Evolutionary conservation across 2,329 filamentous ascomycete species (phyloP).

Genomic region (Penicillium polonicum): DNA sequence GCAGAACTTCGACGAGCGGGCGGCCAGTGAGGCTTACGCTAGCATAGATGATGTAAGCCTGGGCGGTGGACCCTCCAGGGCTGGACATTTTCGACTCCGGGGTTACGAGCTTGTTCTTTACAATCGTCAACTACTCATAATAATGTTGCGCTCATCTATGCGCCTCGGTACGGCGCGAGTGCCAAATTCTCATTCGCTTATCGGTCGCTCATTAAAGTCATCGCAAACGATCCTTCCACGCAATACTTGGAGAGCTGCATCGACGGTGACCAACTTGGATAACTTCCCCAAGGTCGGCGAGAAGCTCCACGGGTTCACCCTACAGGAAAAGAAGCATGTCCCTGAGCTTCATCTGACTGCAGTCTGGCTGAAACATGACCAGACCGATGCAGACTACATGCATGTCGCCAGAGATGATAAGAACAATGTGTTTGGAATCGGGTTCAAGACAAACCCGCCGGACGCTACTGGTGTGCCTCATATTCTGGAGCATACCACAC

Average conservation of each 20-base stretch:
- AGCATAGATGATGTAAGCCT: constrained; percentile 10
- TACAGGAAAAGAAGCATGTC: constrained; percentile 85
- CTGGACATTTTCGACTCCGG: constrained; percentile 11
- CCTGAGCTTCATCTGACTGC: constrained; percentile 92
- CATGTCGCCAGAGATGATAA: constrained; percentile 92
- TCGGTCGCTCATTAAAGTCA: constrained; percentile 20
- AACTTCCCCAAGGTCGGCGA: constrained; percentile 77
- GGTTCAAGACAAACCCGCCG: constrained; percentile 97
- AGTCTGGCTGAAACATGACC: constrained; percentile 85
- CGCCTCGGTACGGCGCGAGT: constrained; percentile 28
- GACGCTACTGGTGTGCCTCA: constrained; percentile 95
- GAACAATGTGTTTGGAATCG: constrained; percentile 99
- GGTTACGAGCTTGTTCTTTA: not conserved
- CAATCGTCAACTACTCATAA: constrained; percentile 9
- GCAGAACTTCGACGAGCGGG: constrained; percentile 13
- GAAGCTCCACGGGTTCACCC: constrained; percentile 88
- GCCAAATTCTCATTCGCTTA: constrained; percentile 20
- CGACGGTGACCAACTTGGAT: constrained; percentile 72
- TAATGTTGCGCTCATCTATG: constrained; percentile 36
- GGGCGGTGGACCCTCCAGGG: not conserved
- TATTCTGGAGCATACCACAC: constrained; percentile 94
- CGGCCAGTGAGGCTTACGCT: constrained; percentile 7
- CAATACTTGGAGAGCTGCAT: constrained; percentile 28
- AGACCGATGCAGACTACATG: constrained; percentile 92
- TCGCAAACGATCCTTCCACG: constrained; percentile 16